Evolutionary conservation across 140 eudicot genomes (phyloP), one percentile per base, ranked within the genome.

Genomic region (Cichorium intybus): DNA sequence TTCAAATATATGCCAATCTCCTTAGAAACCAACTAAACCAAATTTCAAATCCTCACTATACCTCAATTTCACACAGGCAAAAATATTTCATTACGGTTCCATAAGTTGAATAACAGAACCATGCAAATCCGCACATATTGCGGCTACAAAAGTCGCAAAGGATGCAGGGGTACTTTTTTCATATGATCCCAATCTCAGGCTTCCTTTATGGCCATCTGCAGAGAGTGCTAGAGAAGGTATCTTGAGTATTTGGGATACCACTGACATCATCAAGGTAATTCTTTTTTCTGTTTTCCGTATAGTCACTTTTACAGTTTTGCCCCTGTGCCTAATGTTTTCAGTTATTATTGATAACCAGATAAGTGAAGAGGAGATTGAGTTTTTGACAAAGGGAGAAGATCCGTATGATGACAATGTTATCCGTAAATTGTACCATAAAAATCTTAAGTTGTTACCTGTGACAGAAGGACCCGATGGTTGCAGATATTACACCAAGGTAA

Each of bases 401-500:
- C n/a, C n/a, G n/a, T n/a, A n/a, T n/a, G n/a, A n/a, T n/a, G n/a
- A n/a, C n/a, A n/a, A n/a, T n/a, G n/a, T n/a, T n/a, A n/a, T n/a
- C n/a, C n/a, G n/a, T n/a, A n/a, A n/a, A n/a, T n/a, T n/a, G n/a
- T n/a, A n/a, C n/a, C n/a, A n/a, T n/a, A n/a, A n/a, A n/a, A n/a
- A n/a, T n/a, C n/a, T n/a, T n/a, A n/a, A 78, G 60, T 65, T 92
- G 80, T 85, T 92, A 68, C 96, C 88, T 57, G 98, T 92, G 18
- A 92, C 98, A 24, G 96, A 92, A 77, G 98, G 98, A 47, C 82
- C 96, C 69, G 85, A 88, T 31, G 98, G 96, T 46, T 92, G 96
- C 85, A 79, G 98, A 66, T 92, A 92, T 66, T 92, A 88, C 77
- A 88, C 96, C 33, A 92, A 92, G 96, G 98, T 88, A 55, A 62